phyloP scores from a whole-genome alignment of 2,329 filamentous ascomycete genomes.

The Fusarium subtropicale region DNA sequence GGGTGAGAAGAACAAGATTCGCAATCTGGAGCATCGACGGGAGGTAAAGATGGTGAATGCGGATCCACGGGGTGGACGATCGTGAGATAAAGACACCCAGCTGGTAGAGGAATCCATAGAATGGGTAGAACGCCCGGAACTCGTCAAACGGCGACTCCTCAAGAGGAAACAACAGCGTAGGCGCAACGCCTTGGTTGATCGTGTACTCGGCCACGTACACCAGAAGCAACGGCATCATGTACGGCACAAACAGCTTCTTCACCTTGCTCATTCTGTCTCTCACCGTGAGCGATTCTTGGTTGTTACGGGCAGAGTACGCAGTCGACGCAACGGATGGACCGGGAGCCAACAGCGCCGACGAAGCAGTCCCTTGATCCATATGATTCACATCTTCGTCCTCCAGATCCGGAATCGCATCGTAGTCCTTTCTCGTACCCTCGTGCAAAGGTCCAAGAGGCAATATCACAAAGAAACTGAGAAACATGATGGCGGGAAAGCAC shows the following conservation, averaged over 20 bases:
- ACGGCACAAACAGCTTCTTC: conserved; percentile 76
- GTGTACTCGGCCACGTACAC: conserved; percentile 98
- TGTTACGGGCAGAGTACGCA: conserved; percentile 52
- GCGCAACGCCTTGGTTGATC: conserved; percentile 94
- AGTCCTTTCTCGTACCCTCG: conserved; percentile 61
- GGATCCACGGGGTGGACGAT: conserved; percentile 87
- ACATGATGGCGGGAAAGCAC: conserved; percentile 83
- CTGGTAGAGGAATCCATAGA: conserved; percentile 95
- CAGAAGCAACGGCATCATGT: conserved; percentile 90
- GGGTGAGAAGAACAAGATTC: conserved; percentile 78
- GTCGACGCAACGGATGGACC: conserved; percentile 56
- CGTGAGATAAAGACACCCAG: conserved; percentile 94
- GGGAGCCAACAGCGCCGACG: conserved; percentile 62
- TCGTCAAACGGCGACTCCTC: conserved; percentile 79
- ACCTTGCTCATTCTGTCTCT: conserved; percentile 72
- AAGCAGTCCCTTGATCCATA: conserved; percentile 54
- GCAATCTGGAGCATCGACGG: conserved; percentile 84
- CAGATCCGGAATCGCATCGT: conserved; percentile 63
- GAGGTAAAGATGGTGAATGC: conserved; percentile 82
- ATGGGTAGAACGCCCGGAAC: conserved; percentile 91
- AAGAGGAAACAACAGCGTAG: conserved; percentile 89
- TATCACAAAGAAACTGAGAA: conserved; percentile 85
- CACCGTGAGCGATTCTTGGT: conserved; percentile 52
- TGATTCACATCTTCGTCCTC: conserved; percentile 54
- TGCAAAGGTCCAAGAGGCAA: conserved; percentile 76